Base-by-base conservation (phyloP, 192 early-diverging fungal genomes). In the Coemansia biformis region DNA sequence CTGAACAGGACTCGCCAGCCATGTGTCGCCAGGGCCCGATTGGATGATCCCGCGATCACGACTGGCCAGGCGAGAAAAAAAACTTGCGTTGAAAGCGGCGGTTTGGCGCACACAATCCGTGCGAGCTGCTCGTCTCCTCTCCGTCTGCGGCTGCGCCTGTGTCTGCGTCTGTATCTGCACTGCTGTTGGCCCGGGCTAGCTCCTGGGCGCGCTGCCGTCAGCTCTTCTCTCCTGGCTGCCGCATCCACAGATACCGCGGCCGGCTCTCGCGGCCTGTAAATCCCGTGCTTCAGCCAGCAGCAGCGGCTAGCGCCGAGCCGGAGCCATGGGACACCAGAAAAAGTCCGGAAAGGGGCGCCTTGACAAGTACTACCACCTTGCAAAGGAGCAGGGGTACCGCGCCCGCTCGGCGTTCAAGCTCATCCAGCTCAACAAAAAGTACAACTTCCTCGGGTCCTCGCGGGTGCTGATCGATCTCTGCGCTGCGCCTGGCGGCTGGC, bases 351-450 rank as follows among this genome's bases (percentile, higher is more conserved):
- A 86, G 82, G 93, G 93, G 30, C 89, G 96, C 75, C 83, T 99
- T 78, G 96, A 99, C 80, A 96, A 97, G 82, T 98, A 93, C 83
- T 99, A 96, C 79, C 89, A 99, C 66, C 85, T 99, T 81, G 96
- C 96, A 72, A 99, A 99, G 79, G 96, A 99, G 61, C 92, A 96
- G 66, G 96, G 96, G 44, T 99, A 92, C 80, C 84, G 93, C 57
- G 91, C 96, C 48, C 92, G 96, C 78, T 93, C 96, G 40, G 96
- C 96, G 51, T 99, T 93, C 83, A 99, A 99, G 81, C 82, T 99
- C 35, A 92, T 99, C 54, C 96, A 99, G 73, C 81, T 99, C 38
- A 99, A 99, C 81, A 95, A 94, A 75, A 96, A 99, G 68, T 99
- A 91, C 76, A 89, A 88, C 76, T 96, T 99, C 64, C 63, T 99